Evolutionary conservation across 306 rosid species (phyloP).

Genomic region (Oemleria cerasiformis): DNA sequence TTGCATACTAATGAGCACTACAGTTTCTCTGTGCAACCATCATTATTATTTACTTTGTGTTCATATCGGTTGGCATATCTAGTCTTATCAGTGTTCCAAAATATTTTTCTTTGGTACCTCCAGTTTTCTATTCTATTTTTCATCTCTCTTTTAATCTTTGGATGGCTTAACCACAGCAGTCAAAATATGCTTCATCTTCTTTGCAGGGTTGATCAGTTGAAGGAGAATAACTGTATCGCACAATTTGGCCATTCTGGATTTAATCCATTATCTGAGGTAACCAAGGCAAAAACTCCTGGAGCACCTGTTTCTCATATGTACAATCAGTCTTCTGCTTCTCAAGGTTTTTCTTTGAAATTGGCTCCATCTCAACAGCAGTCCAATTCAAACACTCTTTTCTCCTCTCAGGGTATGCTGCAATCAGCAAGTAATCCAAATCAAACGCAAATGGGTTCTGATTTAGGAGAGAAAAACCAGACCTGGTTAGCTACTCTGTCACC

Average conservation of each 20-base stretch:
- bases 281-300: conserved; percentile 23
- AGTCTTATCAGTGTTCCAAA: not conserved
- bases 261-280: conserved; percentile 29
- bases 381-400: conserved; percentile 28
- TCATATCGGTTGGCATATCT: not conserved
- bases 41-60: not conserved
- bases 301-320: conserved; percentile 32
- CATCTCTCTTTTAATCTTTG: conserved; percentile 11
- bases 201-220: conserved; percentile 39
- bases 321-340: conserved; percentile 35
- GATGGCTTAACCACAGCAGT: conserved; percentile 29
- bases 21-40: conserved; percentile 6
- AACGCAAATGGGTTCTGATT: conserved; percentile 29
- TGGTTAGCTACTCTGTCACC: conserved; percentile 27
- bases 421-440: conserved; percentile 29
- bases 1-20: not conserved
- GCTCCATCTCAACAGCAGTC: conserved; percentile 37
- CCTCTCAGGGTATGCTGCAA: conserved; percentile 34
- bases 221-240: conserved; percentile 27
- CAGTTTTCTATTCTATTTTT: not conserved
- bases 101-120: not conserved
- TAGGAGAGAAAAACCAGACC: conserved; percentile 33
- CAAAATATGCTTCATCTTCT: conserved; percentile 45
- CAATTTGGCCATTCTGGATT: conserved; percentile 32
- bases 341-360: conserved; percentile 44